These are phyloP conservation scores for Ceratobasidium sp. DNA, from an alignment of 1,284 basidiomycete species.

Conservation along the genomic window DNA sequence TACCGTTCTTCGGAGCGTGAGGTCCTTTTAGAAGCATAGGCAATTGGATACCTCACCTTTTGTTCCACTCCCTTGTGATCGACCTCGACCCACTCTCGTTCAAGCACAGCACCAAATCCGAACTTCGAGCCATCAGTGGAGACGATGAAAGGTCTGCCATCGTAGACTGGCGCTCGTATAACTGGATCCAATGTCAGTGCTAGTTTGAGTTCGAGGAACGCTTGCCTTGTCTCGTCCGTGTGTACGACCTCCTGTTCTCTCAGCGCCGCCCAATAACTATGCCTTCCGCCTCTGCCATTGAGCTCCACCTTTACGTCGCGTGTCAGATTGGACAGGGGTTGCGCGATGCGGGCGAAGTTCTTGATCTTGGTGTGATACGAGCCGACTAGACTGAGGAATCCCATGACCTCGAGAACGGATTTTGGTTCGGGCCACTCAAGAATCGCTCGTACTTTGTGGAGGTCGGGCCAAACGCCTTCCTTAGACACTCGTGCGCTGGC, in stretches of 20 bases:
- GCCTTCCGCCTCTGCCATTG: too few relatives aligned
- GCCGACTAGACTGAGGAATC: slow-evolving; percentile 43
- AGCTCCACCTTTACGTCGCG: too few relatives aligned
- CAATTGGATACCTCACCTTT: slow-evolving; percentile 46
- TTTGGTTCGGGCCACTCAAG: slow-evolving; percentile 42
- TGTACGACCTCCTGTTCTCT: slow-evolving; percentile 24
- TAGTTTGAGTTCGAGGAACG: slow-evolving; percentile 56
- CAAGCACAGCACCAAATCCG: slow-evolving; percentile 57
- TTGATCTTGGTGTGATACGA: slow-evolving; percentile 39
- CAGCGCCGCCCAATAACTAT: too few relatives aligned
- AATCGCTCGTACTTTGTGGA: slow-evolving; percentile 38
- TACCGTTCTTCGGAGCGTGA: slow-evolving; percentile 48
- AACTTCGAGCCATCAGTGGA: slow-evolving; percentile 58
- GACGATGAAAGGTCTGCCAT: slow-evolving; percentile 56
- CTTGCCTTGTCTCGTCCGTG: slow-evolving; percentile 51
- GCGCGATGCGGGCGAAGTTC: slow-evolving; percentile 45
- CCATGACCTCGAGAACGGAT: slow-evolving; percentile 28
- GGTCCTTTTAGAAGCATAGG: slow-evolving; percentile 49
- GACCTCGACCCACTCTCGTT: slow-evolving; percentile 50
- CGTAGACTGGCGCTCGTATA: slow-evolving; percentile 54
- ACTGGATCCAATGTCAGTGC: slow-evolving; percentile 56
- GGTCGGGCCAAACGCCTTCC: slow-evolving; percentile 35
- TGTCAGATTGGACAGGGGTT: slow-evolving; percentile 56
- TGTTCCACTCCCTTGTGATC: background rate
- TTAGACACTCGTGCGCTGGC: slow-evolving; percentile 32